Conservation (phyloP, 2,329 filamentous ascomycete genomes). For the Clarireedia paspali region DNA sequence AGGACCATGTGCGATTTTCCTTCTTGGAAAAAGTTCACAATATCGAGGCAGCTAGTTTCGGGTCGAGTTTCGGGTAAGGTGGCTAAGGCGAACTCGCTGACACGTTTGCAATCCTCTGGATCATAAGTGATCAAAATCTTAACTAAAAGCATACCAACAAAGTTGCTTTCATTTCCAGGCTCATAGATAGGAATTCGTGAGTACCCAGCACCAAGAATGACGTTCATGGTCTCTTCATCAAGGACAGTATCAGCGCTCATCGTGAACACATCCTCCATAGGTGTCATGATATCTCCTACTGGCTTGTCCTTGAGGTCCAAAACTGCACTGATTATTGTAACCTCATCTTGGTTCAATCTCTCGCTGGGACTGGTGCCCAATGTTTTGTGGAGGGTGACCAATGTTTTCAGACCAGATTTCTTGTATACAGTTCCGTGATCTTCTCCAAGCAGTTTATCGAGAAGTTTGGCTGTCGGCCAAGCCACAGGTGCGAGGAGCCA, state of each 20-base stretch:
- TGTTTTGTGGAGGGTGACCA: conserved; percentile 91
- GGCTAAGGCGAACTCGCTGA: conserved; percentile 85
- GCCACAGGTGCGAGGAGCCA: conserved; percentile 83
- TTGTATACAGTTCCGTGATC: conserved; percentile 97
- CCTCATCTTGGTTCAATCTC: conserved; percentile 91
- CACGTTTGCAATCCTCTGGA: conserved; percentile 80
- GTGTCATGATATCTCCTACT: conserved; percentile 95
- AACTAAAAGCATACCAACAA: conserved; percentile 94
- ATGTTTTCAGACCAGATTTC: conserved; percentile 92
- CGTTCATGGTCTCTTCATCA: conserved; percentile 90
- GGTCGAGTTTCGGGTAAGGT: conserved; percentile 91
- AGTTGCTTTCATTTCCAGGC: conserved; percentile 75
- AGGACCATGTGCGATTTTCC: conserved; percentile 98
- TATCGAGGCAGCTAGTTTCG: conserved; percentile 93
- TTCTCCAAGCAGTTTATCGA: conserved; percentile 87
- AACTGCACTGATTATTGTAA: conserved; percentile 96
- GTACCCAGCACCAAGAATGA: conserved; percentile 87
- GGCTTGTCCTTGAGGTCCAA: conserved; percentile 94
- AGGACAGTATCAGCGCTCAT: conserved; percentile 93
- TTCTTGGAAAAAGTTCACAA: conserved; percentile 99
- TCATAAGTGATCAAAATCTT: conserved; percentile 98
- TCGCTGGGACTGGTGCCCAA: conserved; percentile 76
- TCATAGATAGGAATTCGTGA: conserved; percentile 93
- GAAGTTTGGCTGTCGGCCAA: conserved; percentile 91
- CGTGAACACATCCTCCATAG: conserved; percentile 94